A percentile compares a stretch with the other conserved stretches of the same genome.
Evolutionary conservation across 345 rosid species (phyloP).

Genomic region (Rubroshorea leprosula): DNA sequence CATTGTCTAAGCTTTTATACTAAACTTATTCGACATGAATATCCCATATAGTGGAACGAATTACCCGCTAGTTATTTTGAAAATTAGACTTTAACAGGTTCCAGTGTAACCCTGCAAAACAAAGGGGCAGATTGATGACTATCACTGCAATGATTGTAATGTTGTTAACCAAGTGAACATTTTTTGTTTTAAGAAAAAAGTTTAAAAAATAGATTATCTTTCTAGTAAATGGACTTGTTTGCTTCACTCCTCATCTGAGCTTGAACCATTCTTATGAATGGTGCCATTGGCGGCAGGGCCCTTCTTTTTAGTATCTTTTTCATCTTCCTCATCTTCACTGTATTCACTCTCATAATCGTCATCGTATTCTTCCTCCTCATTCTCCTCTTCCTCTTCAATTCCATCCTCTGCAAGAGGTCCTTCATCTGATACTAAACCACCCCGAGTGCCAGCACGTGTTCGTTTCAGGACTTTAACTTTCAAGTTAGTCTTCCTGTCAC

Average conservation of each 20-base stretch:
- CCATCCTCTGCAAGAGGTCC: slow-evolving; percentile 75
- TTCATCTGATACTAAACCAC: slow-evolving; percentile 59
- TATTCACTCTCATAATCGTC: slow-evolving; percentile 86
- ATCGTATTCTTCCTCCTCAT: slow-evolving; percentile 75
- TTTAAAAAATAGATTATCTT: neutral
- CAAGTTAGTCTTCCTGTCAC: slow-evolving; percentile 59
- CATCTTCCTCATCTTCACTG: slow-evolving; percentile 86
- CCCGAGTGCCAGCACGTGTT: slow-evolving; percentile 83
- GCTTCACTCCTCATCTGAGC: slow-evolving; percentile 61
- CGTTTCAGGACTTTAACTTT: slow-evolving; percentile 81
- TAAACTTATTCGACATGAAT: no score
- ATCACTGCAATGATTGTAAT: neutral
- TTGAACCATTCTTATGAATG: slow-evolving; percentile 29
- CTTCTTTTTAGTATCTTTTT: slow-evolving; percentile 58
- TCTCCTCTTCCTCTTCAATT: slow-evolving; percentile 88
- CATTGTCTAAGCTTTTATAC: no score
- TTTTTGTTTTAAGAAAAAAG: neutral
- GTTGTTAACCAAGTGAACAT: neutral
- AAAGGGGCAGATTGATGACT: neutral
- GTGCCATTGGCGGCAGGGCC: slow-evolving; percentile 48
- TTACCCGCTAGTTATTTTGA: no score
- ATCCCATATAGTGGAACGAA: no score
- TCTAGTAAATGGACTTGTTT: slow-evolving; percentile 17
- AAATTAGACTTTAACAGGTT: no score
- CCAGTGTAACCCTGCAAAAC: no score